A percentile compares a stretch with the other conserved stretches of the same genome.
Conservation (phyloP, 1,139 yeast species). For the Yamadazyma triangularis region DNA sequence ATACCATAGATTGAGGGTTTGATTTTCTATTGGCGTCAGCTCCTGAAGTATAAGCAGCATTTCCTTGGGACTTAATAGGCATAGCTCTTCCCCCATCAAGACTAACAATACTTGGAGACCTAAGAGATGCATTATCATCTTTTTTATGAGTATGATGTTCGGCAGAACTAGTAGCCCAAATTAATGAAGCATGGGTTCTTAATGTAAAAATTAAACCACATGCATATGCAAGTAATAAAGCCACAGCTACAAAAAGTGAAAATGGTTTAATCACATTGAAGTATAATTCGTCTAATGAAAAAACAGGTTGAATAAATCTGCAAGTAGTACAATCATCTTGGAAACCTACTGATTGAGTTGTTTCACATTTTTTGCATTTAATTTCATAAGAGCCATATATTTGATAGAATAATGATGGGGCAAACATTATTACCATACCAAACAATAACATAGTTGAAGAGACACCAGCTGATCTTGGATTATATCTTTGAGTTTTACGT, state of each 20-base stretch:
- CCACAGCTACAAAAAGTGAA: conserved; percentile 72
- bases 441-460: conserved; percentile 92
- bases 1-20: conserved; percentile 3
- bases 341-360: conserved; percentile 5
- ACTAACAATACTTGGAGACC: conserved; percentile 22
- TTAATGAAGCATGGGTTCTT: conserved; percentile 92
- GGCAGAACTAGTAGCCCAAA: conserved; percentile 67
- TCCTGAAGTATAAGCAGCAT: conserved; percentile 1
- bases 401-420: conserved; percentile 88
- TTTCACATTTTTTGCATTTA: conserved; percentile 52
- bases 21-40: conserved; percentile 3
- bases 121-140: conserved; percentile 9
- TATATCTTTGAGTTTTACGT: conserved; percentile 89
- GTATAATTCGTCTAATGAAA: conserved; percentile 63
- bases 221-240: conserved; percentile 79
- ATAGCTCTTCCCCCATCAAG: conserved; percentile 17
- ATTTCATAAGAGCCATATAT: conserved; percentile 87
- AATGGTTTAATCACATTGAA: conserved; percentile 70
- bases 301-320: conserved; percentile 73
- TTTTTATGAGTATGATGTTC: conserved; percentile 23
- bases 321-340: conserved; percentile 60
- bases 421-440: conserved; percentile 88
- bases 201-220: conserved; percentile 91
- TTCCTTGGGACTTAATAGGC: conserved; percentile 4
- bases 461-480: conserved; percentile 96